Conservation (phyloP, 169 alveolate genomes). For the Plasmodium knowlesi region DNA sequence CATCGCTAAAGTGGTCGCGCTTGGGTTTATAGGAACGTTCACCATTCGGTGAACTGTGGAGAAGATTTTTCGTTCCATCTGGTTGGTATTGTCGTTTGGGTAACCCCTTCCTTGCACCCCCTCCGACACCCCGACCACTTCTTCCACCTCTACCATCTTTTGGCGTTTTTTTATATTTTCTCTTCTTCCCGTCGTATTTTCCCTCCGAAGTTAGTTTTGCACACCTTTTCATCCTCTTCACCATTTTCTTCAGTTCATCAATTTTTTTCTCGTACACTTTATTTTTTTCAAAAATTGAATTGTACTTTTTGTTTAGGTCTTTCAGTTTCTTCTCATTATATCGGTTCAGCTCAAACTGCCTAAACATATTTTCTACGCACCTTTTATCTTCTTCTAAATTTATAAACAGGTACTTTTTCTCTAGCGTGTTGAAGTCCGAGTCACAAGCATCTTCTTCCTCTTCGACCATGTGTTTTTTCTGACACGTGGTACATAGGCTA, state of each 20-base stretch:
- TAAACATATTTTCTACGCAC: conserved; percentile 26
- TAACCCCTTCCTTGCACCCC: background rate
- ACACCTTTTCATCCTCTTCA: conserved; percentile 42
- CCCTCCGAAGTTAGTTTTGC: background rate
- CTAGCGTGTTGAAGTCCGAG: conserved; percentile 23
- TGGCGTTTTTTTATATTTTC: background rate
- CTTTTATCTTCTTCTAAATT: conserved; percentile 54
- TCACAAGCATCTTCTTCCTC: background rate
- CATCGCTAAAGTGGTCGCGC: conserved; percentile 8
- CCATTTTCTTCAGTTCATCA: conserved; percentile 42
- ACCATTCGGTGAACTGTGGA: background rate
- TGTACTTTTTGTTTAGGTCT: conserved; percentile 43
- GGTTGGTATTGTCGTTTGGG: background rate
- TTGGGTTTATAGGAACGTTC: background rate
- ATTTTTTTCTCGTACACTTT: conserved; percentile 36
- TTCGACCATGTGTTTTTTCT: background rate
- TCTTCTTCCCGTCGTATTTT: background rate
- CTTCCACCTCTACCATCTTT: background rate
- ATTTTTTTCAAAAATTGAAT: conserved; percentile 35
- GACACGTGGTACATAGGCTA: conserved; percentile 17
- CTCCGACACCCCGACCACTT: background rate
- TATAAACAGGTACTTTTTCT: conserved; percentile 15
- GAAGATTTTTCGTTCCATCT: background rate
- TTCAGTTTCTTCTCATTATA: conserved; percentile 41
- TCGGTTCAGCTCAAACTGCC: conserved; percentile 36